Evolutionary conservation across 495 filamentous ascomycete species (phyloP), one percentile per base, ranked within the genome.

Genomic region (Delitschia confertaspora): DNA sequence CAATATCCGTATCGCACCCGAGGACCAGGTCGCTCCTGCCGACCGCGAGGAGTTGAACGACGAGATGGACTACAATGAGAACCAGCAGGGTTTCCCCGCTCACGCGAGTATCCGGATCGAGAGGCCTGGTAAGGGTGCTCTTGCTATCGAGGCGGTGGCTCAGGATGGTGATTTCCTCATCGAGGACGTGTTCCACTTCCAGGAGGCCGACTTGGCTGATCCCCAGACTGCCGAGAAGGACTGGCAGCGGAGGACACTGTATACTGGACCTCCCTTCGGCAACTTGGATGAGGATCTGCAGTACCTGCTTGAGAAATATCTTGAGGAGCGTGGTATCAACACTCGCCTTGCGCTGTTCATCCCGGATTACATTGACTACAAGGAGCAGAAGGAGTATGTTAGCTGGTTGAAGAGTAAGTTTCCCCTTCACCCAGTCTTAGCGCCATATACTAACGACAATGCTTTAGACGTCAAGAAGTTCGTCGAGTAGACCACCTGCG

Each of bases 361-460:
- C 37, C 88, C 88, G 38, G 89, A 96, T 60, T 99, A 94, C 68
- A 89, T 96, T 59, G 85, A 95, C 64, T 79, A 83, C 66, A 99
- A 99, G 79, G 91, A 99, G 76, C 89, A 99, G 78, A 85, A 79
- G 74, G 91, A 99, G 73, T 99, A 99, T 65, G 62, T 89, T 30
- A 69, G 70, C 47, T 99, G 91, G 91, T 69, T 99, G 61, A 76
- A 80, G 54, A 87, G 74, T 78, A 64, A 67, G 74, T 72, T 16
- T 10, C 22, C 6, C 37, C 23, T 20, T 14, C 25, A 18, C 6
- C 17, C 6, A 1, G 8, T 3, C 13, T 4, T 10, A 43, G 17
- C 4, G 14, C 6, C 7, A 29, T 7, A 29, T 19, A 18, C 38
- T 43, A 38, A 50, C 16, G n/a, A n/a, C n/a, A n/a, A 13, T 13